Evolutionary conservation across 768 basidiomycete species (phyloP).

Genomic region (Leccinellum luteum): DNA sequence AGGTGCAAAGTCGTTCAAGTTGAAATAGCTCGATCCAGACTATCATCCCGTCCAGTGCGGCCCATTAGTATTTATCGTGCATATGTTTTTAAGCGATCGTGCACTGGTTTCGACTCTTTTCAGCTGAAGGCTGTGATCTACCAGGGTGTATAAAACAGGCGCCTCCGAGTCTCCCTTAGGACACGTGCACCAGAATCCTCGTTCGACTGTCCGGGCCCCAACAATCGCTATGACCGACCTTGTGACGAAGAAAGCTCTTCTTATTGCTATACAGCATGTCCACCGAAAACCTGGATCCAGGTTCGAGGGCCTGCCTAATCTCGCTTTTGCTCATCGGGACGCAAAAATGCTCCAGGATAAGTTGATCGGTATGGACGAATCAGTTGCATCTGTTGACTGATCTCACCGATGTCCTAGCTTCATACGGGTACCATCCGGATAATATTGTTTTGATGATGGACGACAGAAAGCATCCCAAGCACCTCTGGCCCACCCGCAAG

Average conservation of each 20-base stretch:
- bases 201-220: not conserved
- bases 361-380: constrained; percentile 15
- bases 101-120: too few species aligned
- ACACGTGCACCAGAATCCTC: not conserved
- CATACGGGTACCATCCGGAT: not conserved
- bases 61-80: too few species aligned
- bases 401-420: not conserved
- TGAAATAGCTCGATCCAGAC: too few species aligned
- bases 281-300: not conserved
- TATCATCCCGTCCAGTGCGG: too few species aligned
- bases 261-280: constrained; percentile 18
- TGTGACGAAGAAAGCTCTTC: constrained; percentile 18
- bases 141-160: not conserved
- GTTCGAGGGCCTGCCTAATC: constrained; percentile 1
- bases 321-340: constrained; percentile 22
- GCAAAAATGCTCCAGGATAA: constrained; percentile 7
- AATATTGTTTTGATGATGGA: not conserved
- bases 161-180: not conserved
- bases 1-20: too few species aligned
- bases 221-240: not conserved
- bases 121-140: too few species aligned
- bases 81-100: too few species aligned
- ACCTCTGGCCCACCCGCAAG: not conserved
- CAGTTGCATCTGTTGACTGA: not conserved
- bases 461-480: not conserved